Evolutionary conservation across 23 red algal species (phyloP).

Genomic region (Pyropia yezoensis): DNA sequence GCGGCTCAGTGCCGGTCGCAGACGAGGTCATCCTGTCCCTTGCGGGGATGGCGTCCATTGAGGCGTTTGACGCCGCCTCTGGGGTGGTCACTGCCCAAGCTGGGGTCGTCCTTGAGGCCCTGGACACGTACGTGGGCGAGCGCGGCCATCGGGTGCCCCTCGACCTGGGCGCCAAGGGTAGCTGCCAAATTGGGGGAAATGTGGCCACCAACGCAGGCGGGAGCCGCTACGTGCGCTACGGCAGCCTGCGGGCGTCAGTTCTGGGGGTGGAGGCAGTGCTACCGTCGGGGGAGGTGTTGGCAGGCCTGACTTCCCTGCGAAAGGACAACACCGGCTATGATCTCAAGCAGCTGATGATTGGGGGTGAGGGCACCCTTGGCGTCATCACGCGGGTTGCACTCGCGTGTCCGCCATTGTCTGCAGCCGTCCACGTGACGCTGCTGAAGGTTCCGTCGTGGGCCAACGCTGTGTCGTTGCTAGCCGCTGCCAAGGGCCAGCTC

Average conservation of each 20-base stretch:
- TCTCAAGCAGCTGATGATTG: constrained; percentile 85
- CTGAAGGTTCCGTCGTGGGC: constrained; percentile 44
- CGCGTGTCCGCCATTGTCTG: constrained; percentile 45
- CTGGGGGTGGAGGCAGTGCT: constrained; percentile 86
- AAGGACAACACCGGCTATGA: constrained; percentile 99
- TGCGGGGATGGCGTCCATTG: constrained; percentile 63
- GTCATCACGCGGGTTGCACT: constrained; percentile 85
- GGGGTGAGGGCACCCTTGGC: constrained; percentile 91
- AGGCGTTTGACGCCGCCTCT: constrained; percentile 43
- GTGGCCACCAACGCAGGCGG: constrained; percentile 95
- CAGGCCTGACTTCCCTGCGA: constrained; percentile 35
- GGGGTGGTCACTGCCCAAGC: constrained; percentile 72
- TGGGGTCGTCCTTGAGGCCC: constrained; percentile 57
- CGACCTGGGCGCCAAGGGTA: constrained; percentile 95
- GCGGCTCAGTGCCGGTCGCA: constrained; percentile 81
- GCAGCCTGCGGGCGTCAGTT: constrained; percentile 61
- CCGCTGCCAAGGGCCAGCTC: constrained; percentile 34
- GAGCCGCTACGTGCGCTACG: constrained; percentile 82
- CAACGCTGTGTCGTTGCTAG: constrained; percentile 31
- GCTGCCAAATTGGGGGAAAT: constrained; percentile 99
- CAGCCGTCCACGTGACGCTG: constrained; percentile 47
- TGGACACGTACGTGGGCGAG: constrained; percentile 55
- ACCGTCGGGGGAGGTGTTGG: constrained; percentile 68
- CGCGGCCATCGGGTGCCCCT: constrained; percentile 84
- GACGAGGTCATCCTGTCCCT: constrained; percentile 87